Evolutionary conservation across 2,329 filamentous ascomycete genomes (phyloP).

Genomic region (Arthrobotrys entomopaga): DNA sequence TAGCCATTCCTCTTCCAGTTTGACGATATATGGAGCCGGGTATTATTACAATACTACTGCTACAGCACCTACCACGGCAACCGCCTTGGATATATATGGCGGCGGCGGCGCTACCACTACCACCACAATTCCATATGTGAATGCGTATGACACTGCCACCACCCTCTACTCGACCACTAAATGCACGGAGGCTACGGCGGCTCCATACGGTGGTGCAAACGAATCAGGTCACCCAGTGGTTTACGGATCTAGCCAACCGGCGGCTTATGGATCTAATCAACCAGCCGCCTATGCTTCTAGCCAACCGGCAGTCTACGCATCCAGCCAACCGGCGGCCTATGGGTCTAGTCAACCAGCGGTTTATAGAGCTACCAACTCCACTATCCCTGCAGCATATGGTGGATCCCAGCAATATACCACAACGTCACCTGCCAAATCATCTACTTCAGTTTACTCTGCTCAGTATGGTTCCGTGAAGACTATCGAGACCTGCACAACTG

Average conservation of each 20-base stretch:
- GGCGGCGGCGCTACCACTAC: background rate
- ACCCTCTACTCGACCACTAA: background rate
- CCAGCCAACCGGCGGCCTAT: background rate
- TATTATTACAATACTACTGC: constrained; percentile 3
- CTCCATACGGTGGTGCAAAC: background rate
- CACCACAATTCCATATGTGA: background rate
- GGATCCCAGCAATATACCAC: background rate
- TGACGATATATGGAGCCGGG: background rate
- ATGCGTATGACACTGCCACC: constrained; percentile 1
- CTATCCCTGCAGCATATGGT: background rate
- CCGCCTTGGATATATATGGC: background rate
- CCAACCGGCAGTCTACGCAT: too few relatives aligned
- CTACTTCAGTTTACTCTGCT: constrained; percentile 26
- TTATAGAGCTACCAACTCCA: constrained; percentile 4
- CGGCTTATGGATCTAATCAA: too few relatives aligned
- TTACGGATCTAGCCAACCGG: background rate
- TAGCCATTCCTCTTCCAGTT: background rate
- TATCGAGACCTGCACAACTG: constrained; percentile 37
- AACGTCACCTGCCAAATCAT: constrained; percentile 12
- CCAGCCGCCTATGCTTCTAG: too few relatives aligned
- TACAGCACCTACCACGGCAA: background rate
- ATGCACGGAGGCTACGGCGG: background rate
- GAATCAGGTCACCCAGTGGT: background rate
- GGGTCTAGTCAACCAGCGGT: background rate
- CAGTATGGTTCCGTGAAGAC: constrained; percentile 26